Evolutionary conservation across 345 rosid genomes (phyloP), one percentile per base, ranked within the genome.

Genomic region (Erodium maritimum): DNA sequence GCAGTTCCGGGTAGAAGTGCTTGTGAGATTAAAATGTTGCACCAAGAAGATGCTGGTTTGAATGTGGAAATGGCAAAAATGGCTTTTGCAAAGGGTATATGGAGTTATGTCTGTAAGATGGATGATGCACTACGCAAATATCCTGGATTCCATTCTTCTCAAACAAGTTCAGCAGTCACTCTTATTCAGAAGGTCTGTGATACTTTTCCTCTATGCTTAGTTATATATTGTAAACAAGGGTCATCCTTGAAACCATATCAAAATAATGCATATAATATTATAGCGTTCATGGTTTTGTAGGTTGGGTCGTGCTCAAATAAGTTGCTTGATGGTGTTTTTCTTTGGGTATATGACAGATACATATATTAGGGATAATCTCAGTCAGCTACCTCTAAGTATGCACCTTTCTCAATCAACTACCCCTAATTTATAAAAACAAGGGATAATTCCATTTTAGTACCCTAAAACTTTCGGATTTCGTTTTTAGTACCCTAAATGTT

Each of bases 41-140:
- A 93, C 74, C 91, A 85, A 71, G 99, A 93, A 78, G 94, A 93
- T 75, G 94, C 95, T 55, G 91, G 96, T 53, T 64, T 93, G 62
- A 88, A 89, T 65, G 78, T 74, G 68, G 96, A 86, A 69, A 85
- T 93, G 91, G 88, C 95, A 48, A 88, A 80, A 70, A 65, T 89
- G 67, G 99, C 83, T 68, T 93, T 93, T 73, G 70, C 91, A 23
- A 93, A 71, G 82, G 96, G 96, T 65, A 86, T 93, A 63, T 93
- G 96, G 96, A 80, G 88, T 69, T 93, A 84, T 19, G 82, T 93
- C 21, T 80, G 87, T 64, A 93, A 86, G 80, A 93, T 86, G 96
- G 87, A 89, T 59, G 68, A 52, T 58, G 94, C 96, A 45, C 69
- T 89, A 52, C 87, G 85, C 72, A 82, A 82, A 57, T 89, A 79